Evolutionary conservation across 768 basidiomycete genomes (phyloP).

Genomic region (Podaxis mareebaensis): DNA sequence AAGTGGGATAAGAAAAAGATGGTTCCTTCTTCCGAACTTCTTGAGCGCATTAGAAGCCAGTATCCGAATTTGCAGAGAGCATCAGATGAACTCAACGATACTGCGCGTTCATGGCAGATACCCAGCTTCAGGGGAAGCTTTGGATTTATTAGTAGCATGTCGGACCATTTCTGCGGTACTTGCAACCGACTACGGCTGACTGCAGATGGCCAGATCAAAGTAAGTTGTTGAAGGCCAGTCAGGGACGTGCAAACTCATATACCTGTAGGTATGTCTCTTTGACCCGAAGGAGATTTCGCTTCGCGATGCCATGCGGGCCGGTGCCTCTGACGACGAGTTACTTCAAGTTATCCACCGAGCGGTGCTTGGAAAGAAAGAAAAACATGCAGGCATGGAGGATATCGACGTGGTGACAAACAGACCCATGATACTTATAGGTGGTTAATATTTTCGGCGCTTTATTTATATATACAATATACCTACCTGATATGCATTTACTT

Average conservation of each 20-base stretch:
- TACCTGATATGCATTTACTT: slow-evolving; percentile 14
- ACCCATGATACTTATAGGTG: slow-evolving; percentile 93
- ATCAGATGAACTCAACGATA: slow-evolving; percentile 72
- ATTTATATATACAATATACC: slow-evolving; percentile 25
- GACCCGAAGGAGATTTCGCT: slow-evolving; percentile 84
- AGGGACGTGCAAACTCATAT: slow-evolving; percentile 3
- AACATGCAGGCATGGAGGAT: slow-evolving; percentile 82
- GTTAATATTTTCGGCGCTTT: slow-evolving; percentile 55
- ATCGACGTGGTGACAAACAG: slow-evolving; percentile 77
- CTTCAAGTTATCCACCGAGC: slow-evolving; percentile 63
- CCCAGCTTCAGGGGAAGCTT: slow-evolving; percentile 69
- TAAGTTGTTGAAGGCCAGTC: slow-evolving; percentile 22
- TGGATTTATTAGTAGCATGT: slow-evolving; percentile 94
- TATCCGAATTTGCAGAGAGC: slow-evolving; percentile 58
- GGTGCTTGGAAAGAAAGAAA: slow-evolving; percentile 71
- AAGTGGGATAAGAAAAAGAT: slow-evolving; percentile 84
- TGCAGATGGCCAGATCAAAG: slow-evolving; percentile 92
- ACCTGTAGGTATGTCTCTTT: slow-evolving; percentile 79
- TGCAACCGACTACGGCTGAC: slow-evolving; percentile 85
- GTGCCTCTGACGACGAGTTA: slow-evolving; percentile 64
- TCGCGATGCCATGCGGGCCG: slow-evolving; percentile 68
- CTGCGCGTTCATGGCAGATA: slow-evolving; percentile 77
- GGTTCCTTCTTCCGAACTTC: slow-evolving; percentile 70
- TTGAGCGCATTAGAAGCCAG: slow-evolving; percentile 45
- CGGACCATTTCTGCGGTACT: slow-evolving; percentile 85